These are phyloP conservation scores for Dinochytrium kinnereticum DNA, from an alignment of 371 early-diverging fungal species.

Conservation along the genomic window DNA sequence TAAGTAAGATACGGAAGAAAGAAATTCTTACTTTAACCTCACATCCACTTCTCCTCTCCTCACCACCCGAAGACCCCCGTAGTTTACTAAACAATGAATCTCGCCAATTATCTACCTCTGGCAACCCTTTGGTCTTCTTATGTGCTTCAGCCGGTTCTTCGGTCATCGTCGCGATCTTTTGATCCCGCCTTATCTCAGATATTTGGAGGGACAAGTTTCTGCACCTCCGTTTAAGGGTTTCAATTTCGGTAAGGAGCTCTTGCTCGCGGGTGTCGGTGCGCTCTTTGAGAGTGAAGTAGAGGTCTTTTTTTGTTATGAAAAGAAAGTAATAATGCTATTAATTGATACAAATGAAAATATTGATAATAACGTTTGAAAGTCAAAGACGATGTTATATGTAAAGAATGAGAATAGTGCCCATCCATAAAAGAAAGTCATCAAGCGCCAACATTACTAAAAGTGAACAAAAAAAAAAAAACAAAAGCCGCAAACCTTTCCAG, in stretches of 20 bases:
- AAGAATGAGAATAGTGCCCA: no score
- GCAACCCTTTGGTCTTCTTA: neutral
- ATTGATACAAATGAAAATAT: no score
- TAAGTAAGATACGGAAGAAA: no score
- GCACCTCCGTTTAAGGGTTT: neutral
- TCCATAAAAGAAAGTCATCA: no score
- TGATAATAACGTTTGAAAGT: no score
- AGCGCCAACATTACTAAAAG: no score
- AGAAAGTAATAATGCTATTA: no score
- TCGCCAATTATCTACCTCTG: neutral
- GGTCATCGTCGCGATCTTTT: neutral
- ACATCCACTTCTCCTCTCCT: no score
- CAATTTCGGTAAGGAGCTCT: constrained; percentile 2
- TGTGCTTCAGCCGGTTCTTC: neutral
- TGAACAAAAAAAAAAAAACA: neutral
- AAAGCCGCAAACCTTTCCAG: neutral
- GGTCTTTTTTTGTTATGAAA: neutral
- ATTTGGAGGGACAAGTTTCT: constrained; percentile 1
- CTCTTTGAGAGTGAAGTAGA: neutral
- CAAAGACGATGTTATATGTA: no score
- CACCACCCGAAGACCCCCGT: neutral
- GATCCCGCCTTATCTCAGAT: neutral
- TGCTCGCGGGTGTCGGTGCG: neutral
- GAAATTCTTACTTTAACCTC: no score
- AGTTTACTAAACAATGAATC: neutral